phyloP scores from a whole-genome alignment of 441 rosid genomes.

The Brassica hybrid region DNA sequence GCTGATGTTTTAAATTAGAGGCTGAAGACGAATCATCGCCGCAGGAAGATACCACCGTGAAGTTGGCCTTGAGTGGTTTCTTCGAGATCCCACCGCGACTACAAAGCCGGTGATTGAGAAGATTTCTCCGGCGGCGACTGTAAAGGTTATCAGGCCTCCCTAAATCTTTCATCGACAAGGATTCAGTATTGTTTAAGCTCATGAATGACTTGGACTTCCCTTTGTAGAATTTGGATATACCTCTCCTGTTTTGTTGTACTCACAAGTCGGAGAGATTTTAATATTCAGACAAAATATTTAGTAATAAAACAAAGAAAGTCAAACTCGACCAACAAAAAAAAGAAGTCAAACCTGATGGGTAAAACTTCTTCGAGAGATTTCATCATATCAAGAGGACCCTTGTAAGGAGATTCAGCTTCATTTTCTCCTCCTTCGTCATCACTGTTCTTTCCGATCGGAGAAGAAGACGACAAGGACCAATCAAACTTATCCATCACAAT shows the following conservation, averaged over 20 bases:
- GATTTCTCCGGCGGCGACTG: conserved; percentile 58
- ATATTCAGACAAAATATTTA: background rate
- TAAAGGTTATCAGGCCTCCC: conserved; percentile 65
- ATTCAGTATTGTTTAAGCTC: conserved; percentile 49
- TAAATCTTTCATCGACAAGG: conserved; percentile 54
- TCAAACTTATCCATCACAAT: conserved; percentile 32
- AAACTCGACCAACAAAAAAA: too few species aligned
- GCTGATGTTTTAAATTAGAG: background rate
- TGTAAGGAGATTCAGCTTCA: conserved; percentile 67
- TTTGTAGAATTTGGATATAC: conserved; percentile 72
- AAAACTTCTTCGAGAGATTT: conserved; percentile 64
- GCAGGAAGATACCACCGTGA: conserved; percentile 29
- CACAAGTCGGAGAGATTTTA: background rate
- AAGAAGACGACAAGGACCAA: conserved; percentile 47
- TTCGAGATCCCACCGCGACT: conserved; percentile 52
- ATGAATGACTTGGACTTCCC: conserved; percentile 81
- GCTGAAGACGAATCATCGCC: conserved; percentile 40
- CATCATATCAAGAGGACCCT: conserved; percentile 61
- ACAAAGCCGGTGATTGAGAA: conserved; percentile 53
- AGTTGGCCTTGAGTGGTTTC: conserved; percentile 52
- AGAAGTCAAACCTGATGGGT: conserved; percentile 65
- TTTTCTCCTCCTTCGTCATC: conserved; percentile 49
- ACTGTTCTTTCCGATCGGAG: conserved; percentile 64
- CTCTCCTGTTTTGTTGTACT: conserved; percentile 52
- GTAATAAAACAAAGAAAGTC: background rate